Base-by-base conservation (phyloP, 169 alveolate species). In the Toxoplasma gondii region DNA sequence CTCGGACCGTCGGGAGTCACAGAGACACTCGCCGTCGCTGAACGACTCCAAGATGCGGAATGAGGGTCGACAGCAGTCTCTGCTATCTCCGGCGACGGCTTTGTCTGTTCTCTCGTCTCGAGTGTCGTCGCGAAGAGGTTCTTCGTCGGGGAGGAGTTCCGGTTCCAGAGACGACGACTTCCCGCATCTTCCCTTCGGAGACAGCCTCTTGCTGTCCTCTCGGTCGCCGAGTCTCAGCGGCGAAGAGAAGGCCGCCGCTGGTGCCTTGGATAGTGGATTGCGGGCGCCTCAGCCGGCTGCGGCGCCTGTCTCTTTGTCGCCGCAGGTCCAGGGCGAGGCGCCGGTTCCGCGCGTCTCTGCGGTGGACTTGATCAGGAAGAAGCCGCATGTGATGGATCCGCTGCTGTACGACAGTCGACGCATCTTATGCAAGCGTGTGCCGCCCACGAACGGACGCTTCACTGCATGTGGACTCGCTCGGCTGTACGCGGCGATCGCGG, bases 341-440 rank as follows among this genome's bases (percentile, higher is more conserved):
- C 67, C 92, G 22, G 93, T 88, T 19, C 94, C 80, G 45, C 94
- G 95, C 0, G 93, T 92, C 67, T 88, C 97, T 39, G 95, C 97
- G 43, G 82, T 96, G 45, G 97, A 95, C 78, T 38, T 90, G 45
- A 93, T 96, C 41, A 67, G 91, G 64, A 90, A 87, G 87, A 95
- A 94, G 84, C 97, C 97, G 44, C 95, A 95, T 80, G 96, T 96
- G 39, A 45, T 96, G 80, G 97, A 96, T 91, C 97, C 97, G 17
- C 93, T 96, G 22, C 81, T 95, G 45, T 94, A 94, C 81, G 96
- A 96, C 74, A 93, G 97, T 92, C 94, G 91, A 78, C 96, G 94
- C 83, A 78, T 95, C 54, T 87, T 95, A 45, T 69, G 78, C 91
- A 93, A 84, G 86, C 93, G 94, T 94, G 92, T 96, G 41, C 97